phyloP scores from a whole-genome alignment of 768 basidiomycete species.

The Naganishia friedmannii region DNA sequence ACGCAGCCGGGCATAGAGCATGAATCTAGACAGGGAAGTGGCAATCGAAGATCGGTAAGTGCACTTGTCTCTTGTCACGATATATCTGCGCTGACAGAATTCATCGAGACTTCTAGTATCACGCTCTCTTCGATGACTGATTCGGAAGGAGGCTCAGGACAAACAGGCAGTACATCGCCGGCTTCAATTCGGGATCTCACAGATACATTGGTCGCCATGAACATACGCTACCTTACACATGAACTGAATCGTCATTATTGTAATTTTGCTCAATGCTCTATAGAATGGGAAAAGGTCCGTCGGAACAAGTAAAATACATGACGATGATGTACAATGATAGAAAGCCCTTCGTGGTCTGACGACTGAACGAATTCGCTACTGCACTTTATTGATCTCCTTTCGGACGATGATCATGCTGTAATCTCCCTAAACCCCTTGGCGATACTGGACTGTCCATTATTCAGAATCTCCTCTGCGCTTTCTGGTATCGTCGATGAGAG shows the following conservation, averaged over 20 bases:
- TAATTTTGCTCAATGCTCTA: background rate
- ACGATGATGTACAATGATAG: slow-evolving; percentile 5
- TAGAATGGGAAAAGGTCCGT: slow-evolving; percentile 15
- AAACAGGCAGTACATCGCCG: background rate
- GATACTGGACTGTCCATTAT: background rate
- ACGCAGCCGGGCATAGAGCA: slow-evolving; percentile 8
- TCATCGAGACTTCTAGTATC: background rate
- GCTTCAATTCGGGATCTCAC: background rate
- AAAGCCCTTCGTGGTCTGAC: background rate
- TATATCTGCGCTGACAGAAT: background rate
- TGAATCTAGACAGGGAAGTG: background rate
- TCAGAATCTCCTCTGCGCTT: background rate
- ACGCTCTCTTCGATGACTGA: slow-evolving; percentile 15
- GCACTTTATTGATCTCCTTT: background rate
- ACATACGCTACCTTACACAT: background rate
- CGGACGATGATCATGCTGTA: background rate
- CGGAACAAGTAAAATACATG: slow-evolving; percentile 12
- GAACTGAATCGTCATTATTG: background rate
- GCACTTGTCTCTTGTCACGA: background rate
- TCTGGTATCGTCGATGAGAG: slow-evolving; percentile 2
- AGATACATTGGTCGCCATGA: background rate
- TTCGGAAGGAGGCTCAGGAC: background rate
- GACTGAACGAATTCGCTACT: background rate
- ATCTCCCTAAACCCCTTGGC: slow-evolving; percentile 18
- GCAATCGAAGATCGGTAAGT: slow-evolving; percentile 1